These are phyloP conservation scores for Dryas integrifolia DNA, from an alignment of 331 rosid genomes.

Conservation along the genomic window DNA sequence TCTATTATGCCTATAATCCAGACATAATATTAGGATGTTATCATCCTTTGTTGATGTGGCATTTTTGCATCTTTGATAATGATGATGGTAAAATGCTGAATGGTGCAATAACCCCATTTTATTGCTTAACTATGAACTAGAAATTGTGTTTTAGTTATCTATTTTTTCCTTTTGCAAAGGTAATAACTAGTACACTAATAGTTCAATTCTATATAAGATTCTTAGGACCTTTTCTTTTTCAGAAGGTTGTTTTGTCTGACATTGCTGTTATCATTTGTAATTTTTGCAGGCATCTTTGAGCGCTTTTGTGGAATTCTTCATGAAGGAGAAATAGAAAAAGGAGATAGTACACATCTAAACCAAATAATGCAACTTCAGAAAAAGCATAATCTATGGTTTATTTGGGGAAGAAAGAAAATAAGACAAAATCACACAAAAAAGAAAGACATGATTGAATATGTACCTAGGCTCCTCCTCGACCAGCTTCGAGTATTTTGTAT, in stretches of 20 bases:
- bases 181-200: too few relatives aligned
- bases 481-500: too few relatives aligned
- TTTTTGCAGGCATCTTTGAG: conserved; percentile 81
- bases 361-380: neutral
- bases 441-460: neutral
- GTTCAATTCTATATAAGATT: neutral
- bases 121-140: too few relatives aligned
- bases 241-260: neutral
- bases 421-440: neutral
- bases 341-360: conserved; percentile 4
- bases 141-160: too few relatives aligned
- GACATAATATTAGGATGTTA: too few relatives aligned
- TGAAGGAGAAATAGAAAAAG: conserved; percentile 87
- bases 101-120: too few relatives aligned
- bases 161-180: neutral
- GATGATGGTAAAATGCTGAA: too few relatives aligned
- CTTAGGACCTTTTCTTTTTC: neutral
- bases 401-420: neutral
- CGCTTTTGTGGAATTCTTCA: conserved; percentile 98
- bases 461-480: neutral
- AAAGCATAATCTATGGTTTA: neutral
- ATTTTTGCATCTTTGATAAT: too few relatives aligned
- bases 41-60: too few relatives aligned
- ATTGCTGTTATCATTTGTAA: conserved; percentile 2
- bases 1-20: too few relatives aligned